Percentiles rank a stretch among this genome's conserved stretches.
phyloP scores from a whole-genome alignment of 2,329 filamentous ascomycete species.

The Claviceps purpurea region DNA sequence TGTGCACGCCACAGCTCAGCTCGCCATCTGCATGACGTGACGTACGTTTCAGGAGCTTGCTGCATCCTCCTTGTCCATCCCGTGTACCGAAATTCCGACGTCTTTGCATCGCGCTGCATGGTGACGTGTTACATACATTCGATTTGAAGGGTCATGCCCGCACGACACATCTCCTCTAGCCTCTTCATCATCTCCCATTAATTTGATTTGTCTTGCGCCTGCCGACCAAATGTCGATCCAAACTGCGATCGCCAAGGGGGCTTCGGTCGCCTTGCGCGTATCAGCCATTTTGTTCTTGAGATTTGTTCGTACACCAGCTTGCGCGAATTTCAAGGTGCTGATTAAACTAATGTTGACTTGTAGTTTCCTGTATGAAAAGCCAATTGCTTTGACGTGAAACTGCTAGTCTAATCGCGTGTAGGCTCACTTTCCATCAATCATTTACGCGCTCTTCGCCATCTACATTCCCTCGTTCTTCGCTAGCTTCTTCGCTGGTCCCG shows the following conservation, averaged over 20 bases:
- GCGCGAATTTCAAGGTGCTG: background rate
- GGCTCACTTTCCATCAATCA: conserved; percentile 34
- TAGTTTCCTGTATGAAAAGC: conserved; percentile 23
- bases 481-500: conserved; percentile 41
- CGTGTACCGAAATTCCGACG: background rate
- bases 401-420: conserved; percentile 9
- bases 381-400: background rate
- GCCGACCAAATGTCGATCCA: conserved; percentile 12
- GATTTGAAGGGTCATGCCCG: background rate
- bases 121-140: background rate
- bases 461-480: conserved; percentile 52
- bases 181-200: background rate
- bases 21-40: conserved; percentile 2
- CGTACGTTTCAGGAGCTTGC: background rate
- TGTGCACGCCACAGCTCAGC: background rate
- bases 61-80: background rate
- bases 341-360: conserved; percentile 6
- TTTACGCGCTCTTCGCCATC: conserved; percentile 50
- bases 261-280: conserved; percentile 25
- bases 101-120: background rate
- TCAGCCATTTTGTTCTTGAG: conserved; percentile 23
- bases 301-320: conserved; percentile 16
- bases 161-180: background rate
- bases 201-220: background rate
- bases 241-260: conserved; percentile 17